Conservation (phyloP, 2,329 filamentous ascomycete genomes). For the Monosporascus sp. region DNA sequence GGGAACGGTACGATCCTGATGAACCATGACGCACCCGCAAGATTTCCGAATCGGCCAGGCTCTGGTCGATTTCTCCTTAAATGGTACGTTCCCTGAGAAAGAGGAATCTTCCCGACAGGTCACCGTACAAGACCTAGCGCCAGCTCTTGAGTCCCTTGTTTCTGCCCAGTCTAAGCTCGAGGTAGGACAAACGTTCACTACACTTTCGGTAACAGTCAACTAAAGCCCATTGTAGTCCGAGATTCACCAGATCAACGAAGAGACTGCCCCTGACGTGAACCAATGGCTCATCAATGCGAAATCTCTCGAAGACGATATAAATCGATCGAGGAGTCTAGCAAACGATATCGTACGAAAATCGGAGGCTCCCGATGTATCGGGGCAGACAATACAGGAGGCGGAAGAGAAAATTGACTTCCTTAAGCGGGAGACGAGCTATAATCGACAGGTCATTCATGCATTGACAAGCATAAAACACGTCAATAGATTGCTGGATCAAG, state of each 20-base stretch:
- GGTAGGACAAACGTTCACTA: slow-evolving; percentile 22
- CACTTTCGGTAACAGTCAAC: slow-evolving; percentile 1
- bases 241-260: slow-evolving; percentile 69
- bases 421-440: slow-evolving; percentile 53
- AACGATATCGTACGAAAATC: slow-evolving; percentile 75
- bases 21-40: slow-evolving; percentile 23
- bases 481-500: slow-evolving; percentile 55
- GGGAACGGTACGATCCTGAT: neutral
- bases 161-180: slow-evolving; percentile 39
- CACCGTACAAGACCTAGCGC: slow-evolving; percentile 29
- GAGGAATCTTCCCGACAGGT: slow-evolving; percentile 33
- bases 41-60: slow-evolving; percentile 44
- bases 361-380: slow-evolving; percentile 53
- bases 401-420: slow-evolving; percentile 53
- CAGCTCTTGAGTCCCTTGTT: slow-evolving; percentile 35
- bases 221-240: slow-evolving; percentile 45
- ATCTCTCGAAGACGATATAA: slow-evolving; percentile 78
- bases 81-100: slow-evolving; percentile 43
- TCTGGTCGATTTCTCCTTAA: slow-evolving; percentile 56
- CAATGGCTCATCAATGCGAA: slow-evolving; percentile 83
- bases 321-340: slow-evolving; percentile 71
- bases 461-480: slow-evolving; percentile 50
- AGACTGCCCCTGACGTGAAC: slow-evolving; percentile 73
- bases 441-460: slow-evolving; percentile 46
- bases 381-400: slow-evolving; percentile 46